Base-by-base conservation (phyloP, 441 rosid genomes). In the Pelargonium cotyledonis region DNA sequence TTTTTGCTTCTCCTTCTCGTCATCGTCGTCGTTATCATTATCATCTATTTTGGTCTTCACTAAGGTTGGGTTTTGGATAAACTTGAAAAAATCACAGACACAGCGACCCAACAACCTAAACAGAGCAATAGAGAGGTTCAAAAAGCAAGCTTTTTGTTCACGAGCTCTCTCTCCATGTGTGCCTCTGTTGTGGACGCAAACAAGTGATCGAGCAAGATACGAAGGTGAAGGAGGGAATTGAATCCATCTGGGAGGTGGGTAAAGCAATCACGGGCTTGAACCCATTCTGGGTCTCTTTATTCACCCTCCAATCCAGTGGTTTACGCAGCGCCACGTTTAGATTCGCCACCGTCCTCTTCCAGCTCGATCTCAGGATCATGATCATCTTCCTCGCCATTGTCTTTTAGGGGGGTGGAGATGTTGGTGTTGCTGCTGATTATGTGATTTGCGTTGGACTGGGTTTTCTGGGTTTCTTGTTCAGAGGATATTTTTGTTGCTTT, bases 251-350 rank as follows among this genome's bases (percentile, higher is more conserved):
- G 8, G 9, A 14, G 58, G 58, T 51, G 65, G 89, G 88, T 85
- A 75, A 67, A 76, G 68, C 66, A 65, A 77, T 87, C 95, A 89
- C 97, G 92, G 81, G 84, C 79, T 77, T 76, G 68, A 66, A 16
- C 79, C 69, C 73, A 81, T 75, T 78, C 63, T 35, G 44, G 16
- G 80, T 80, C 85, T 79, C 70, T 80, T 78, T 77, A 77, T 55
- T 63, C 84, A 79, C 77, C 82, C 72, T n/a, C 29, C 69, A 46
- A 47, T 73, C 82, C 73, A 67, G 69, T 73, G 82, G 80, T 49
- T 47, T 70, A 63, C 38, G 1, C 18, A 8, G 23, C 61, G 61
- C 61, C 61, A 55, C 61, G 61, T 55, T 19, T 55, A 8, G 9
- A 40, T 55, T 19, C 19, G 16, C 23, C 61, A 55, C 61, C 61